Percentiles rank a stretch among this genome's conserved stretches.
Evolutionary conservation across 352 stramenopile genomes (phyloP).

Genomic region (Plasmopara muralis): DNA sequence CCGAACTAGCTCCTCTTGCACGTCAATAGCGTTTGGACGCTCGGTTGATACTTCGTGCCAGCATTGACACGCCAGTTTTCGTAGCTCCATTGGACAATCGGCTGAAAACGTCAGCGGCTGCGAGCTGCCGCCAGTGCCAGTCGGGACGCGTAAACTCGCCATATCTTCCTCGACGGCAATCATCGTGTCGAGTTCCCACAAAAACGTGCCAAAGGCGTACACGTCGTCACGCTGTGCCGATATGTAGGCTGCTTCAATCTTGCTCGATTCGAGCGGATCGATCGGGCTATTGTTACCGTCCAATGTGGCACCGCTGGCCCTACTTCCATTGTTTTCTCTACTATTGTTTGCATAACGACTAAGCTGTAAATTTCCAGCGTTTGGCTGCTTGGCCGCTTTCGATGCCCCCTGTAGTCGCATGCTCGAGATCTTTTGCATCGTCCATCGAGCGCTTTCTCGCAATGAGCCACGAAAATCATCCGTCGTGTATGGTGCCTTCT

Average conservation of each 20-base stretch:
- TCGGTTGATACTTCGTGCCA: slow-evolving; percentile 43
- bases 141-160: slow-evolving; percentile 16
- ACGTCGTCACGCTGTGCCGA: slow-evolving; percentile 41
- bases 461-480: slow-evolving; percentile 39
- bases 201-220: slow-evolving; percentile 62
- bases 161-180: slow-evolving; percentile 55
- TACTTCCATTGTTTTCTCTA: slow-evolving; percentile 23
- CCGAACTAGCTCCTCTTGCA: slow-evolving; percentile 69
- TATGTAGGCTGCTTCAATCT: slow-evolving; percentile 19
- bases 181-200: slow-evolving; percentile 77
- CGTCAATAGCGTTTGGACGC: slow-evolving; percentile 55
- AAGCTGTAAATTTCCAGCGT: slow-evolving; percentile 9
- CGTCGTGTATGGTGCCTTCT: slow-evolving; percentile 11
- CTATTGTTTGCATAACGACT: slow-evolving; percentile 29
- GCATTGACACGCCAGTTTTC: slow-evolving; percentile 47
- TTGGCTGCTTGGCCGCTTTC: slow-evolving; percentile 6
- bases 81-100: slow-evolving; percentile 53
- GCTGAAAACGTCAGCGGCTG: slow-evolving; percentile 53
- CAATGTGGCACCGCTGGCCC: slow-evolving; percentile 20
- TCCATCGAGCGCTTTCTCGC: slow-evolving; percentile 38
- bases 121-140: slow-evolving; percentile 30
- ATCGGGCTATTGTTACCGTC: slow-evolving; percentile 27
- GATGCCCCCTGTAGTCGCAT: slow-evolving; percentile 10
- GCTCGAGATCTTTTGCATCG: slow-evolving; percentile 31
- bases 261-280: slow-evolving; percentile 13